Base-by-base conservation (phyloP, 257 asterid genomes). In the Nicotiana knightiana region DNA sequence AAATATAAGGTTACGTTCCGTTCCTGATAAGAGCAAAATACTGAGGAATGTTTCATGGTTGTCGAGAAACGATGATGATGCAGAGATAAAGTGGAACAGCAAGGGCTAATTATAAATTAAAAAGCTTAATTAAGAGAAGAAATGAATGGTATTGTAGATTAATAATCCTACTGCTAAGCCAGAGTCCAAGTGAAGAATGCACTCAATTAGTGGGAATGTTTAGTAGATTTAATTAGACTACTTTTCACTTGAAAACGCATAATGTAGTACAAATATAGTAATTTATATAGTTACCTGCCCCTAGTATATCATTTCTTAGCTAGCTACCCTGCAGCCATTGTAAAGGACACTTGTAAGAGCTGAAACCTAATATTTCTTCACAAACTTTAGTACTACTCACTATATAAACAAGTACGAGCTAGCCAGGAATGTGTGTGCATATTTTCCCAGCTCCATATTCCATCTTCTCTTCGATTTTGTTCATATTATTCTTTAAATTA, bases 11-110 rank as follows among this genome's bases (percentile, higher is more conserved):
- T 75, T 48, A 26, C 62, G 79, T 26, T 75, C 28, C 10, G 79
- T 26, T 75, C 28, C 10, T 51, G 43, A 75, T 51, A 51, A 75
- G 79, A 75, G 43, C 46, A 48, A 75, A 75, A 51, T 51, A 75
- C 6, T 73, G 43, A 73, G 7, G 39, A 48, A 73, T 48, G 79
- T 73, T 48, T 21, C 18, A 26, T 26, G 57, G 82, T 53, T 76
- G 46, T 79, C 61, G 15, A 66, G 48, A 61, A 64, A 37, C 30
- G 15, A 61, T 79, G 43, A 79, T 79, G 82, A 61, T 79, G 82
- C 75, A 79, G 43, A 61, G 61, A 61, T 79, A 79, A 79, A 79
- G 75, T 63, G 73, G 82, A 18, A 79, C 73, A 79, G 26, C 26
- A 73, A 73, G 16, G 63, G 43, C 28, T 73, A 48, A 24, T 51